These are phyloP conservation scores for Periglandula ipomoeae DNA, from an alignment of 2,329 filamentous ascomycete genomes.

Conservation along the genomic window DNA sequence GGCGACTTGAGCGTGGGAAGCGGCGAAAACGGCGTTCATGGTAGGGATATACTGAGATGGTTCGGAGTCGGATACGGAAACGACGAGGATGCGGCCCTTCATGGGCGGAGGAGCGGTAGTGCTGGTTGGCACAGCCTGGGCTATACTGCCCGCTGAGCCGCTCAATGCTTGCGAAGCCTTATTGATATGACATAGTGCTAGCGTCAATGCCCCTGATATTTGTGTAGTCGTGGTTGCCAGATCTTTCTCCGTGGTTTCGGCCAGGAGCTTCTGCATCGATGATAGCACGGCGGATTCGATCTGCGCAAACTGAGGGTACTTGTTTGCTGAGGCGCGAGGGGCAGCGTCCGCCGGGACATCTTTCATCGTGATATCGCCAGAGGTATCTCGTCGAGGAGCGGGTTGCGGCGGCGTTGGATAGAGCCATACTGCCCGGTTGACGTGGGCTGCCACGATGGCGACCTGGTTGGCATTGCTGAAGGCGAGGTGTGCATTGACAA, in stretches of 20 bases:
- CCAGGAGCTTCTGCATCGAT: slow-evolving; percentile 66
- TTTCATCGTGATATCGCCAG: slow-evolving; percentile 51
- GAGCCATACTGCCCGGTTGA: slow-evolving; percentile 78
- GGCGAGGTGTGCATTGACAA: slow-evolving; percentile 92
- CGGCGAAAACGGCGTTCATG: slow-evolving; percentile 97
- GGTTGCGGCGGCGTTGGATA: slow-evolving; percentile 53
- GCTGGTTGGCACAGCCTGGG: slow-evolving; percentile 25
- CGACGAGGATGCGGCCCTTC: slow-evolving; percentile 65
- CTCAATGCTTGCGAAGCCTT: slow-evolving; percentile 62
- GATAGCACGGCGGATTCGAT: slow-evolving; percentile 73
- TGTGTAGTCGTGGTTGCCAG: slow-evolving; percentile 73
- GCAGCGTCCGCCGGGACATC: slow-evolving; percentile 27
- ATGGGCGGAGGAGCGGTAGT: slow-evolving; percentile 22
- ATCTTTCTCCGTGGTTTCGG: slow-evolving; percentile 53
- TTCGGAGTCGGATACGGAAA: slow-evolving; percentile 79
- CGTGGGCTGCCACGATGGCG: slow-evolving; percentile 82
- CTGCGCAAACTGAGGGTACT: slow-evolving; percentile 84
- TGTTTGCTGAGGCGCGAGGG: slow-evolving; percentile 56
- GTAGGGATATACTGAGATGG: slow-evolving; percentile 93
- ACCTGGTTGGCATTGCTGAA: slow-evolving; percentile 92
- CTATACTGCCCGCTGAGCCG: slow-evolving; percentile 39
- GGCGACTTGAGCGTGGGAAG: slow-evolving; percentile 76
- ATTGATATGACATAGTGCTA: slow-evolving; percentile 85
- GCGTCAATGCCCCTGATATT: slow-evolving; percentile 81
- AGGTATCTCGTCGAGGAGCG: slow-evolving; percentile 17